phyloP scores from a whole-genome alignment of 768 basidiomycete species.

The Psilocybe cubensis region DNA sequence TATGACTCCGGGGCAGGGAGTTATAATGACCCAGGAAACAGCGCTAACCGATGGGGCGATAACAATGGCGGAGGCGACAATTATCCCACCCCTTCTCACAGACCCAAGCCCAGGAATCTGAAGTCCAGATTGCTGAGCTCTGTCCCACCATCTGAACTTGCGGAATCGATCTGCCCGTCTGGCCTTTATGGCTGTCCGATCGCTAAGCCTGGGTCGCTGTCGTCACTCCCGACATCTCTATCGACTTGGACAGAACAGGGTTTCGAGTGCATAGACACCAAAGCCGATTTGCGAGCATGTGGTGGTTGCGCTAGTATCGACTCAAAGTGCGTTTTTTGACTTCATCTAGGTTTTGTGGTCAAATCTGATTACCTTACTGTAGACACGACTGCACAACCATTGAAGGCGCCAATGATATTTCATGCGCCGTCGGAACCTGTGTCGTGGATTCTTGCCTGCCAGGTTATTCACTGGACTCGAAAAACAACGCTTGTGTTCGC shows the following conservation, averaged over 20 bases:
- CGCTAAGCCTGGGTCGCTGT: constrained; percentile 10
- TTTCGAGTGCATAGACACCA: constrained; percentile 15
- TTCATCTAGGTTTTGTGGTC: neutral
- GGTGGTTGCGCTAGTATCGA: constrained; percentile 18
- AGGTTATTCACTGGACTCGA: constrained; percentile 6
- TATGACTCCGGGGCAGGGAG: neutral
- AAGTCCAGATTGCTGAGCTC: constrained; percentile 3
- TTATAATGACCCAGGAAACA: neutral
- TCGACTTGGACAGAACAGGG: constrained; percentile 10
- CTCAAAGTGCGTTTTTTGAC: constrained; percentile 9
- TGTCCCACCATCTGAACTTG: constrained; percentile 9
- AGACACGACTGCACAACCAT: constrained; percentile 18
- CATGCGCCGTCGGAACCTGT: constrained; percentile 14
- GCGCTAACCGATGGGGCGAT: neutral
- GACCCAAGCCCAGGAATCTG: neutral
- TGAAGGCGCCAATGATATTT: constrained; percentile 7
- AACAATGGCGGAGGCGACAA: neutral
- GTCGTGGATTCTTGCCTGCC: constrained; percentile 13
- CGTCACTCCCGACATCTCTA: constrained; percentile 9
- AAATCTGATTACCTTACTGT: neutral
- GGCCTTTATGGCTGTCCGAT: constrained; percentile 14
- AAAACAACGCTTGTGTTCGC: constrained; percentile 7
- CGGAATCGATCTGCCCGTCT: constrained; percentile 11
- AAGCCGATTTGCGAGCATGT: constrained; percentile 16
- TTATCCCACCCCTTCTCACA: constrained; percentile 11